Conservation (phyloP, 345 rosid genomes). For the Salix caprea region DNA sequence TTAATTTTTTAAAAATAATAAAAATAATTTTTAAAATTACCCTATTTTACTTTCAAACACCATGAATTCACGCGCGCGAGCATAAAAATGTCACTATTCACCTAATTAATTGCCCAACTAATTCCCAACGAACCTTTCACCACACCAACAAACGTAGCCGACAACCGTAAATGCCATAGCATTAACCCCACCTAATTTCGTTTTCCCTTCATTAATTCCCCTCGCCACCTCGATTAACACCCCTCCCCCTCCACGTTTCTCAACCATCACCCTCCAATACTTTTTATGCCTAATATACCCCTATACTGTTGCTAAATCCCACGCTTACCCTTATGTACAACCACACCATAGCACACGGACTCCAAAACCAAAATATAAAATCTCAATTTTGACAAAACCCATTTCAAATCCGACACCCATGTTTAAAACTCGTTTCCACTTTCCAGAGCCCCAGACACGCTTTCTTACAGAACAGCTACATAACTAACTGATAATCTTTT, state of each 20-base stretch:
- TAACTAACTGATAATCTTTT: not conserved
- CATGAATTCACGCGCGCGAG: too few species aligned
- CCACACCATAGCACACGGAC: slow-evolving; percentile 8
- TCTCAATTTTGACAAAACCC: not conserved
- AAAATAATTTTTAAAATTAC: too few species aligned
- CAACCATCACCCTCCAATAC: not conserved
- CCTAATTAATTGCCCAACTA: slow-evolving; percentile 22
- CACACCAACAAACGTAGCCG: slow-evolving; percentile 35
- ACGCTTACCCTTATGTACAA: slow-evolving; percentile 1
- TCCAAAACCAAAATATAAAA: slow-evolving; percentile 3
- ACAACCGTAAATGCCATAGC: slow-evolving; percentile 26
- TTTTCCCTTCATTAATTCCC: slow-evolving; percentile 9
- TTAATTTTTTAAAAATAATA: too few species aligned
- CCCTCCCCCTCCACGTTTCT: not conserved
- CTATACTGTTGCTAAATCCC: not conserved
- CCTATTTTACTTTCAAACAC: too few species aligned
- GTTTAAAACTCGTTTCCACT: slow-evolving; percentile 22
- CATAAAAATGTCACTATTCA: slow-evolving; percentile 1
- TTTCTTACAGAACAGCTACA: not conserved
- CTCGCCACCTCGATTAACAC: not conserved
- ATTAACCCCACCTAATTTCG: not conserved
- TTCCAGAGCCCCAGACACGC: not conserved
- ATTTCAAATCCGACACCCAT: slow-evolving; percentile 29
- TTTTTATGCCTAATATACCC: not conserved
- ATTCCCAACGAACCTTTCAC: slow-evolving; percentile 10